Conservation (phyloP, 2,329 filamentous ascomycete genomes). For the Xylariaceae sp. region DNA sequence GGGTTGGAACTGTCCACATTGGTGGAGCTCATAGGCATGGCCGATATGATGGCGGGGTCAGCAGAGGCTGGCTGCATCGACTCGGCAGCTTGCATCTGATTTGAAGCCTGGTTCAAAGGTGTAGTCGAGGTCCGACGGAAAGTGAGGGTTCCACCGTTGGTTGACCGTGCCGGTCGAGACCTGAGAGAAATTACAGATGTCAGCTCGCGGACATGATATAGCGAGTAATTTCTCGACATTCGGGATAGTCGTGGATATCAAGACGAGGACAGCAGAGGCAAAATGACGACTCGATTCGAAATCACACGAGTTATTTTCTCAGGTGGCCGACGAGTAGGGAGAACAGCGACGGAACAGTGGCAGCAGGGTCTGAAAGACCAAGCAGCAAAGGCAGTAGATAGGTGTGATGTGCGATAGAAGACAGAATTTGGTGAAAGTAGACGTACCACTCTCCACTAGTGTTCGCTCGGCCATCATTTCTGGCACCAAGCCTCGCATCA, state of each 20-base stretch:
- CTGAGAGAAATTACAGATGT: conserved; percentile 39
- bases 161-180: conserved; percentile 59
- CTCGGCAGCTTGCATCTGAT: conserved; percentile 41
- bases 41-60: conserved; percentile 56
- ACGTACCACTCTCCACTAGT: conserved; percentile 75
- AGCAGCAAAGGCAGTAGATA: not conserved
- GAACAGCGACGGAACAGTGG: too few species aligned
- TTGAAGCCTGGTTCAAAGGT: conserved; percentile 46
- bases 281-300: too few species aligned
- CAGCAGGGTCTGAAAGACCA: too few species aligned
- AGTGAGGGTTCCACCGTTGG: conserved; percentile 66
- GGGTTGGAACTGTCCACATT: conserved; percentile 50
- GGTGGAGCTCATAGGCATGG: conserved; percentile 59
- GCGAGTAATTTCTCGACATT: not conserved
- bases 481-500: conserved; percentile 60
- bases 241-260: not conserved
- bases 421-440: conserved; percentile 9
- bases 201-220: conserved; percentile 34
- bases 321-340: too few species aligned
- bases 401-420: not conserved
- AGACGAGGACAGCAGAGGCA: not conserved
- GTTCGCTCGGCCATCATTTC: conserved; percentile 57
- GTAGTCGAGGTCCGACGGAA: conserved; percentile 67
- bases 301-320: too few species aligned
- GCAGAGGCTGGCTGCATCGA: conserved; percentile 31